phyloP scores from a whole-genome alignment of 2,329 filamentous ascomycete species.

The Aureobasidium sp. region DNA sequence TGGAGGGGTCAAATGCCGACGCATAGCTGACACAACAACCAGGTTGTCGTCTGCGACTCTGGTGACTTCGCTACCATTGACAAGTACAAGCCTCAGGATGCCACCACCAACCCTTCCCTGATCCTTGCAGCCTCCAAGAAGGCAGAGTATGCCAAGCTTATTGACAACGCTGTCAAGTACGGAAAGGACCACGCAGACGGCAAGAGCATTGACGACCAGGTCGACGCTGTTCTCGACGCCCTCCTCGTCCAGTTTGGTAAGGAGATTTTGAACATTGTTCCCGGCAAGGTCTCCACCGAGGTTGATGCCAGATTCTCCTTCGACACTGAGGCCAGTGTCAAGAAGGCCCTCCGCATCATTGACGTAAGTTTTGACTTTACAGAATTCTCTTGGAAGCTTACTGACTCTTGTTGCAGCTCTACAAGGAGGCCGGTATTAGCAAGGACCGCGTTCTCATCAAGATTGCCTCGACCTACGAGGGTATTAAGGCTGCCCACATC shows the following conservation, averaged over 20 bases:
- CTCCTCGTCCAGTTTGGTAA: slow-evolving; percentile 97
- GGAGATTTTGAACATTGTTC: slow-evolving; percentile 94
- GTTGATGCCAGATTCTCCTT: slow-evolving; percentile 96
- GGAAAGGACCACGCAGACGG: slow-evolving; percentile 65
- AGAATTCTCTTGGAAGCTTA: background rate
- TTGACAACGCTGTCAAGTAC: slow-evolving; percentile 76
- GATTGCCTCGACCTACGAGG: slow-evolving; percentile 98
- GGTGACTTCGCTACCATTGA: slow-evolving; percentile 80
- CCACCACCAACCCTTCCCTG: slow-evolving; percentile 97
- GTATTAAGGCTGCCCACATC: slow-evolving; percentile 96
- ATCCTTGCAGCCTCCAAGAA: slow-evolving; percentile 99
- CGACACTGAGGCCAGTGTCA: slow-evolving; percentile 81
- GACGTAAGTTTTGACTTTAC: slow-evolving; percentile 53
- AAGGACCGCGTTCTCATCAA: slow-evolving; percentile 98
- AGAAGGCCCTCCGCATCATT: slow-evolving; percentile 96
- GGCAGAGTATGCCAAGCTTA: slow-evolving; percentile 86
- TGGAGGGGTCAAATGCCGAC: slow-evolving; percentile 7
- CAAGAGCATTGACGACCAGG: slow-evolving; percentile 63
- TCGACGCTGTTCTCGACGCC: slow-evolving; percentile 83
- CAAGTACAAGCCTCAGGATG: slow-evolving; percentile 99
- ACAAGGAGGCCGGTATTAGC: slow-evolving; percentile 82
- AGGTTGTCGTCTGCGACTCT: slow-evolving; percentile 96
- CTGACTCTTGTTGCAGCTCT: slow-evolving; percentile 57
- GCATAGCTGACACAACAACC: slow-evolving; percentile 19
- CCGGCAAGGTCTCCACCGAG: slow-evolving; percentile 98